These are phyloP conservation scores for Firmiana major DNA, from an alignment of 345 rosid species.

Conservation along the genomic window DNA sequence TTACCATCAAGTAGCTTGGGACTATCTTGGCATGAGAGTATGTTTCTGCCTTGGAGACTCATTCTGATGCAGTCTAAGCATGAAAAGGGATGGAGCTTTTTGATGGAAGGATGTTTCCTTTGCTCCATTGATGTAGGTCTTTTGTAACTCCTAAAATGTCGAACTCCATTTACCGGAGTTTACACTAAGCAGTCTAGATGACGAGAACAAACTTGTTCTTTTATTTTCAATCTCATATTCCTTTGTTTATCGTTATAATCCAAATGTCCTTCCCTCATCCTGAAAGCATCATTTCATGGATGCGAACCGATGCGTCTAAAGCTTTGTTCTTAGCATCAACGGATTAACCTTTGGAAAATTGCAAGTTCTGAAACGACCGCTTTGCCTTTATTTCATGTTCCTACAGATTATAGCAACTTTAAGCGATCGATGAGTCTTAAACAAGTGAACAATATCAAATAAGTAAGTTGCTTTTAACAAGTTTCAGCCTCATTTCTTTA, in stretches of 20 bases:
- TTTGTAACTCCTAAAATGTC: neutral
- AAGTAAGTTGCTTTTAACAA: too few relatives aligned
- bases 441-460: too few relatives aligned
- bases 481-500: too few relatives aligned
- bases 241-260: neutral
- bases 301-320: neutral
- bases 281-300: neutral
- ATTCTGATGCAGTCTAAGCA: constrained; percentile 3
- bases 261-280: neutral
- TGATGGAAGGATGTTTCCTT: constrained; percentile 6
- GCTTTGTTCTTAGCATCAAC: neutral
- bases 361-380: too few relatives aligned
- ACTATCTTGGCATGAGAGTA: neutral
- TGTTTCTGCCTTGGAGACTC: constrained; percentile 5
- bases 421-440: too few relatives aligned
- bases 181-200: neutral
- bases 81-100: constrained; percentile 21
- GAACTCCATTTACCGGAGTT: constrained; percentile 4
- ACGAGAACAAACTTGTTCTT: neutral
- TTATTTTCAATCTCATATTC: neutral
- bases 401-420: too few relatives aligned
- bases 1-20: constrained; percentile 72
- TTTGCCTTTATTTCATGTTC: too few relatives aligned
- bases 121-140: constrained; percentile 11
- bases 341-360: neutral